These are phyloP conservation scores for Didymella arachidicola DNA, from an alignment of 2,329 filamentous ascomycete genomes.

Conservation along the genomic window DNA sequence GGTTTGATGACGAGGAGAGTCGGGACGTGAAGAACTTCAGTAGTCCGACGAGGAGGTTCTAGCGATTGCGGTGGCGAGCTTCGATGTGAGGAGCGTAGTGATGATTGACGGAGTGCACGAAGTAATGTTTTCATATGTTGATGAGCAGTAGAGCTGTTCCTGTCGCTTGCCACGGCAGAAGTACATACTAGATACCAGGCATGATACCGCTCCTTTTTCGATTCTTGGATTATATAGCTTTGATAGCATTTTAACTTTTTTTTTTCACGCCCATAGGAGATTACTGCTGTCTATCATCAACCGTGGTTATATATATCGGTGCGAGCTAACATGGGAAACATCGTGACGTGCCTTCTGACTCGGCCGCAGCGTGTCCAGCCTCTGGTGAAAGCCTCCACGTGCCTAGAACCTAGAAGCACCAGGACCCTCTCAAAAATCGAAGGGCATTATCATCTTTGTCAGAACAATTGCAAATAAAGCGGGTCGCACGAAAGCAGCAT, in stretches of 20 bases:
- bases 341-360: too few species aligned
- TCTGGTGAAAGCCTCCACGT: too few species aligned
- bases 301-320: too few species aligned
- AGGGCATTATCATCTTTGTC: too few species aligned
- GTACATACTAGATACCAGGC: conserved; percentile 20
- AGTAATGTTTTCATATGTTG: neutral
- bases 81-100: neutral
- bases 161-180: conserved; percentile 16
- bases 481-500: too few species aligned
- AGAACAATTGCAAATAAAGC: too few species aligned
- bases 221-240: conserved; percentile 16
- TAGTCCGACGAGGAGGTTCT: conserved; percentile 23
- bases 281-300: too few species aligned
- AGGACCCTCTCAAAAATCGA: too few species aligned
- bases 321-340: too few species aligned
- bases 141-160: conserved; percentile 13
- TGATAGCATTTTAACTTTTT: conserved; percentile 10
- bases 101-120: neutral
- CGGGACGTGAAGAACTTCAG: conserved; percentile 40
- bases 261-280: too few species aligned
- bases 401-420: too few species aligned
- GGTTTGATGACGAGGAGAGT: conserved; percentile 45
- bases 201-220: conserved; percentile 15
- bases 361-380: too few species aligned
- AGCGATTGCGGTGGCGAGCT: neutral